A percentile compares a stretch with the other conserved stretches of the same genome.
phyloP scores from a whole-genome alignment of 768 basidiomycete genomes.

The Russula olivacea region DNA sequence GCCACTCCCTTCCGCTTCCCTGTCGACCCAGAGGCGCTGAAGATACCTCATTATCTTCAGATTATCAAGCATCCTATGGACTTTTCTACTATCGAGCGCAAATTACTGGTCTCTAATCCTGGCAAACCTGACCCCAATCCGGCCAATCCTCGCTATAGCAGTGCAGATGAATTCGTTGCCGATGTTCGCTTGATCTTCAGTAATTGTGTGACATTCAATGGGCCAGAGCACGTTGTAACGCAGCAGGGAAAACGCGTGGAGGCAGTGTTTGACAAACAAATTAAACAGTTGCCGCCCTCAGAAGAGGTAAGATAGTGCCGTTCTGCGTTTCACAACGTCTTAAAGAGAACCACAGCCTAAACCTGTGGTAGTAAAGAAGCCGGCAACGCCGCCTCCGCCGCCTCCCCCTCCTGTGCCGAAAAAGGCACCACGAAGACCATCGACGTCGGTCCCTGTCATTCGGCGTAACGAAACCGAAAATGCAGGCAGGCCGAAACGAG shows the following conservation, averaged over 20 bases:
- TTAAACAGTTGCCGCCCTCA: constrained; percentile 74
- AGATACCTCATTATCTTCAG: constrained; percentile 80
- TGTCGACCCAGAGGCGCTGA: constrained; percentile 80
- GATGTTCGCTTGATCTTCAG: constrained; percentile 87
- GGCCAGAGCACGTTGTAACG: constrained; percentile 76
- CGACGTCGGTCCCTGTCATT: constrained; percentile 76
- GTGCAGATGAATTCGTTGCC: constrained; percentile 70
- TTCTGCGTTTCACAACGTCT: background rate
- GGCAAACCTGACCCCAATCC: constrained; percentile 65
- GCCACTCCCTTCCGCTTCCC: constrained; percentile 75
- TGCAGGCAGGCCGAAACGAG: constrained; percentile 85
- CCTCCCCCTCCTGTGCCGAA: constrained; percentile 43
- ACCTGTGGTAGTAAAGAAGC: constrained; percentile 43
- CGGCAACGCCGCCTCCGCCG: constrained; percentile 31
- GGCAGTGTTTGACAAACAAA: constrained; percentile 80
- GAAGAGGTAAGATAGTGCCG: constrained; percentile 54
- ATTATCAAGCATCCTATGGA: constrained; percentile 95
- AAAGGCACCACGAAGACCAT: constrained; percentile 56
- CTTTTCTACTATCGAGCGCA: constrained; percentile 84
- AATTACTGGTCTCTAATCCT: constrained; percentile 75
- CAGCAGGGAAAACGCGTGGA: constrained; percentile 78
- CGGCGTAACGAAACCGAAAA: constrained; percentile 66
- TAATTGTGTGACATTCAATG: constrained; percentile 91
- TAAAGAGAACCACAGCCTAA: constrained; percentile 34
- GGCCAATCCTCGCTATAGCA: constrained; percentile 69